Percentiles rank a stretch among this genome's conserved stretches.
phyloP scores from a whole-genome alignment of 2,329 filamentous ascomycete genomes.

The Thielaviopsis musarum region DNA sequence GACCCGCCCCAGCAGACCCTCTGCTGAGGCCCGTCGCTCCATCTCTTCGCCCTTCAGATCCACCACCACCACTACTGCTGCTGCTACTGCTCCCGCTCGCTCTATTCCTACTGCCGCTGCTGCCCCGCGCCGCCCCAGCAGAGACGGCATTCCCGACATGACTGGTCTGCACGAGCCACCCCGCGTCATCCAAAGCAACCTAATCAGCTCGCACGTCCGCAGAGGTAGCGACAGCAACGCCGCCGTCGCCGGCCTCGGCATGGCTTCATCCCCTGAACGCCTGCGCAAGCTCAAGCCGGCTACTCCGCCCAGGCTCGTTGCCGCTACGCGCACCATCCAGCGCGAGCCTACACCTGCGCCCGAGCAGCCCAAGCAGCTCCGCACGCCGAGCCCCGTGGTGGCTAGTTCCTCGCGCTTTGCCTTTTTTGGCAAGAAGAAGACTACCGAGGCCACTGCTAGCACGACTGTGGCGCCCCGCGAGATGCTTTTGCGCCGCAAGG shows the following conservation, averaged over 20 bases:
- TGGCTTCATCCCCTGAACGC: neutral
- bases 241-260: constrained; percentile 16
- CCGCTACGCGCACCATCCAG: neutral
- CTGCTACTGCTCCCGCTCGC: no score
- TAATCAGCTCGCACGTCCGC: constrained; percentile 31
- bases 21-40: neutral
- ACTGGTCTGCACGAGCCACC: constrained; percentile 35
- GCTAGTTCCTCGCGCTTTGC: constrained; percentile 52
- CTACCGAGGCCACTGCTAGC: constrained; percentile 27
- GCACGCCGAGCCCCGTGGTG: constrained; percentile 35
- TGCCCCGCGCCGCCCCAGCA: constrained; percentile 45
- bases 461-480: constrained; percentile 34
- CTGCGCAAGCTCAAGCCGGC: neutral
- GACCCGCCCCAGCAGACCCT: neutral
- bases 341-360: constrained; percentile 1
- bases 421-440: constrained; percentile 60
- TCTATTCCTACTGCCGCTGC: constrained; percentile 2
- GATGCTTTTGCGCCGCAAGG: constrained; percentile 44
- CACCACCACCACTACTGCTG: neutral
- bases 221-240: constrained; percentile 25
- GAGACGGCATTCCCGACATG: constrained; percentile 49
- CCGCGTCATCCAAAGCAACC: constrained; percentile 46
- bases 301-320: neutral
- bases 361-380: constrained; percentile 17
- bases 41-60: neutral